Evolutionary conservation across 2,329 filamentous ascomycete genomes (phyloP).

Genomic region (Colletotrichum australisinense): DNA sequence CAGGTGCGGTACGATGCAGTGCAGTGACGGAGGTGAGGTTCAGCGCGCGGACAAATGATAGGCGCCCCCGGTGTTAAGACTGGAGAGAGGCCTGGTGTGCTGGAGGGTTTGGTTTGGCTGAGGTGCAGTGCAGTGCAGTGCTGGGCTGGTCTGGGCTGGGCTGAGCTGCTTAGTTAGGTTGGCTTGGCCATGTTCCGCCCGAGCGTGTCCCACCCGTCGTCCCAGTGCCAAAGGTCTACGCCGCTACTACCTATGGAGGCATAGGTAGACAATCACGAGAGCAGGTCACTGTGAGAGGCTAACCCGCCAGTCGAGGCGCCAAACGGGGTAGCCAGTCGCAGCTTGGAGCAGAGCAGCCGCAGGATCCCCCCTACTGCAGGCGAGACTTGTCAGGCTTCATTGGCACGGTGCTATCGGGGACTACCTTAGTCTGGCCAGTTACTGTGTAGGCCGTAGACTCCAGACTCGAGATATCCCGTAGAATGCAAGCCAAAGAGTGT

Average conservation of each 20-base stretch:
- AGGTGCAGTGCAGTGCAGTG: background rate
- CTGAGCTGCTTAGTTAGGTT: background rate
- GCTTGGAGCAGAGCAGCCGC: background rate
- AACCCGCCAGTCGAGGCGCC: conserved; percentile 28
- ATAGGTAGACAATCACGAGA: conserved; percentile 29
- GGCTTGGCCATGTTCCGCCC: conserved; percentile 24
- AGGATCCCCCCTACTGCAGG: conserved; percentile 10
- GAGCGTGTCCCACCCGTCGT: conserved; percentile 28
- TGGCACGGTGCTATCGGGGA: conserved; percentile 22
- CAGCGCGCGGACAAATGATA: conserved; percentile 26
- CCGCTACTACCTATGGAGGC: conserved; percentile 12
- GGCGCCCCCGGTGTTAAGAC: background rate
- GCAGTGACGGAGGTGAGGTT: conserved; percentile 20
- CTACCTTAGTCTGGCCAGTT: background rate
- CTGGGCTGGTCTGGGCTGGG: background rate
- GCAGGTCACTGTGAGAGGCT: conserved; percentile 33
- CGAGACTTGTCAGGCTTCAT: conserved; percentile 13
- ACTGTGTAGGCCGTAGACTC: background rate
- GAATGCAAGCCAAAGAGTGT: background rate
- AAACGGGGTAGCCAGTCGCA: conserved; percentile 24
- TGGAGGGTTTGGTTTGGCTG: background rate
- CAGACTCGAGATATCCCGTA: no score
- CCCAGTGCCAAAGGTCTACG: conserved; percentile 2
- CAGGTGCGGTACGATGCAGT: background rate
- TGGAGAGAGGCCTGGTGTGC: no score